Percentiles rank a stretch among this genome's conserved stretches.
These are phyloP conservation scores for Gynostemma pentaphyllum DNA, from an alignment of 306 rosid genomes.

Conservation along the genomic window DNA sequence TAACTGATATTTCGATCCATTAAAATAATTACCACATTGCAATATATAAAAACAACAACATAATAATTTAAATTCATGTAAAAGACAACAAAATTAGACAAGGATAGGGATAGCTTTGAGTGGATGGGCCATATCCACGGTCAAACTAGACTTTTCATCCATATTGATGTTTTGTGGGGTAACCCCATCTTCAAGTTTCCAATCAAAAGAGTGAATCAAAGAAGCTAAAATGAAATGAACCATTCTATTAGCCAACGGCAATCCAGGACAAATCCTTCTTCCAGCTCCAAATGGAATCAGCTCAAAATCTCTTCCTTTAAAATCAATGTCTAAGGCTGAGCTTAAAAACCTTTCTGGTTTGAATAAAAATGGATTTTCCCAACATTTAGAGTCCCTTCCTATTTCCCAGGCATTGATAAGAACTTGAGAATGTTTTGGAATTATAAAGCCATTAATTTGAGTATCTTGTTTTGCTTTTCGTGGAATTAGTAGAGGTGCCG, in stretches of 20 bases:
- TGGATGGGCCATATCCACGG: slow-evolving; percentile 13
- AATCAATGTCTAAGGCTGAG: slow-evolving; percentile 21
- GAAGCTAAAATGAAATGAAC: slow-evolving; percentile 35
- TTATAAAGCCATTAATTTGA: slow-evolving; percentile 21
- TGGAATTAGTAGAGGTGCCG: slow-evolving; percentile 49
- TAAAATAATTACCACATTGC: too few species aligned
- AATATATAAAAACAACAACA: too few species aligned
- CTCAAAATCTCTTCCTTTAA: slow-evolving; percentile 40
- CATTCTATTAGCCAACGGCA: slow-evolving; percentile 43
- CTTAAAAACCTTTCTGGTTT: slow-evolving; percentile 36
- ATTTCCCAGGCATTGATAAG: slow-evolving; percentile 49
- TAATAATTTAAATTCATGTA: too few species aligned
- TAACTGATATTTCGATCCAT: too few species aligned
- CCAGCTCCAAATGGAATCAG: slow-evolving; percentile 52
- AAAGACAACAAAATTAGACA: too few species aligned
- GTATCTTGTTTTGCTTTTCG: slow-evolving; percentile 27
- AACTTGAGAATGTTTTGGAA: slow-evolving; percentile 33
- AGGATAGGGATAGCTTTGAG: background rate
- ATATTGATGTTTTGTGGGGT: slow-evolving; percentile 28
- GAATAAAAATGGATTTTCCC: slow-evolving; percentile 30
- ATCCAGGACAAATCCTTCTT: slow-evolving; percentile 53
- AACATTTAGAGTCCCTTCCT: slow-evolving; percentile 30
- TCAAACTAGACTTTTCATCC: slow-evolving; percentile 44
- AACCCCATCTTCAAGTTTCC: slow-evolving; percentile 40
- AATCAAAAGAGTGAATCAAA: slow-evolving; percentile 35